These are phyloP conservation scores for Fusarium transvaalense DNA, from an alignment of 2,329 filamentous ascomycete species.

Conservation along the genomic window DNA sequence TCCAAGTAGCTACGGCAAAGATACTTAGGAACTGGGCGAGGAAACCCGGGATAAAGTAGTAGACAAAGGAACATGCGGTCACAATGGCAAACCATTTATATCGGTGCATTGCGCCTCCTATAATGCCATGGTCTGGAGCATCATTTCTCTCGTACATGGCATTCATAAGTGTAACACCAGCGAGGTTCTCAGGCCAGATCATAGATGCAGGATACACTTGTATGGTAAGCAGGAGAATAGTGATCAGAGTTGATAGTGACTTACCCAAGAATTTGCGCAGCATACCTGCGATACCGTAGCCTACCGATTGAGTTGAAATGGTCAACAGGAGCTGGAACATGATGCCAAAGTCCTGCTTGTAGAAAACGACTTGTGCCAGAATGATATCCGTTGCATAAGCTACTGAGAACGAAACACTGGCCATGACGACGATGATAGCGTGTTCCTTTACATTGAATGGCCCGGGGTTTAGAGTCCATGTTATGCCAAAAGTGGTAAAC, in stretches of 20 bases:
- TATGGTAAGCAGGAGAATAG: conserved; percentile 5
- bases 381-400: conserved; percentile 82
- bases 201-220: conserved; percentile 74
- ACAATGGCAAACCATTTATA: conserved; percentile 74
- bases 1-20: conserved; percentile 79
- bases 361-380: conserved; percentile 77
- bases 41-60: conserved; percentile 78
- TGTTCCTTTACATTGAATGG: conserved; percentile 80
- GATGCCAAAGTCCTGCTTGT: conserved; percentile 76
- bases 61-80: conserved; percentile 69
- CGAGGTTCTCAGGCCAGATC: conserved; percentile 79
- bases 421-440: conserved; percentile 76
- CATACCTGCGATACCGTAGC: conserved; percentile 77
- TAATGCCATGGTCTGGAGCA: conserved; percentile 61
- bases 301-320: conserved; percentile 76
- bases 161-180: conserved; percentile 75
- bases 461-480: conserved; percentile 72
- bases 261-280: conserved; percentile 72
- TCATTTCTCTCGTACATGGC: conserved; percentile 76
- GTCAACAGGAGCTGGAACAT: conserved; percentile 74
- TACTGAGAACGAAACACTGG: conserved; percentile 76
- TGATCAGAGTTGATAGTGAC: conserved; percentile 23
- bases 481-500: conserved; percentile 65
- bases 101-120: conserved; percentile 75
- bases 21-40: conserved; percentile 77